phyloP scores from a whole-genome alignment of 78 protist genomes.

The Dictyostelium purpureum region DNA sequence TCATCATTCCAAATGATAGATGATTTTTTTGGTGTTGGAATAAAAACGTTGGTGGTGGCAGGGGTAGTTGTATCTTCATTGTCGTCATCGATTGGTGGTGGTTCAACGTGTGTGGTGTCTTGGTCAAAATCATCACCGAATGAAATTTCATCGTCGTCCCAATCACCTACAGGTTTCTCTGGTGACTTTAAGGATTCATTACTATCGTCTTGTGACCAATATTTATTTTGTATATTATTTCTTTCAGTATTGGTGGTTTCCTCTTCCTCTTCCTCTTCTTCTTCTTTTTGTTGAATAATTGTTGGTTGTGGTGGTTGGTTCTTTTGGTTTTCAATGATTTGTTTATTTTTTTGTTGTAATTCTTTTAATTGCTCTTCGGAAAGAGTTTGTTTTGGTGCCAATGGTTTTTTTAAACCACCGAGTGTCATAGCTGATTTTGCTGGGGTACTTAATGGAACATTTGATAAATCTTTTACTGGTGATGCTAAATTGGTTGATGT shows the following conservation, averaged over 20 bases:
- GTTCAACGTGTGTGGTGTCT: background rate
- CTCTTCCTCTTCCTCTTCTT: background rate
- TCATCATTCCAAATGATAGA: constrained; percentile 68
- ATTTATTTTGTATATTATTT: background rate
- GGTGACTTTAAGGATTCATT: background rate
- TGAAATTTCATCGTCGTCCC: constrained; percentile 43
- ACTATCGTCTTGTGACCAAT: too few species aligned
- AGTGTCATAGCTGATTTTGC: constrained; percentile 63
- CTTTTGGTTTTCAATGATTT: background rate
- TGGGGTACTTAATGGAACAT: constrained; percentile 59
- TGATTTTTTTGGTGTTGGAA: constrained; percentile 26
- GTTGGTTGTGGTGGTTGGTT: background rate
- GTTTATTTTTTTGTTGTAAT: constrained; percentile 17
- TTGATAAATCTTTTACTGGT: constrained; percentile 36
- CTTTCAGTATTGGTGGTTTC: background rate
- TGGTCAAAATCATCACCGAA: constrained; percentile 16
- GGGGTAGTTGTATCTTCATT: too few species aligned
- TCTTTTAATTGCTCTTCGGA: constrained; percentile 9
- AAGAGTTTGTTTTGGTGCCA: constrained; percentile 8
- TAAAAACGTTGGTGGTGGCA: background rate
- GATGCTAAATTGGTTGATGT: too few species aligned
- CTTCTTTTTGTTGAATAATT: background rate
- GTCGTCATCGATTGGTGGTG: too few species aligned
- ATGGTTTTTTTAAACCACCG: constrained; percentile 27
- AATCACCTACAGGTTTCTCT: constrained; percentile 6